These are phyloP conservation scores for Huntiella bhutanensis DNA, from an alignment of 2,329 filamentous ascomycete genomes.

Conservation along the genomic window DNA sequence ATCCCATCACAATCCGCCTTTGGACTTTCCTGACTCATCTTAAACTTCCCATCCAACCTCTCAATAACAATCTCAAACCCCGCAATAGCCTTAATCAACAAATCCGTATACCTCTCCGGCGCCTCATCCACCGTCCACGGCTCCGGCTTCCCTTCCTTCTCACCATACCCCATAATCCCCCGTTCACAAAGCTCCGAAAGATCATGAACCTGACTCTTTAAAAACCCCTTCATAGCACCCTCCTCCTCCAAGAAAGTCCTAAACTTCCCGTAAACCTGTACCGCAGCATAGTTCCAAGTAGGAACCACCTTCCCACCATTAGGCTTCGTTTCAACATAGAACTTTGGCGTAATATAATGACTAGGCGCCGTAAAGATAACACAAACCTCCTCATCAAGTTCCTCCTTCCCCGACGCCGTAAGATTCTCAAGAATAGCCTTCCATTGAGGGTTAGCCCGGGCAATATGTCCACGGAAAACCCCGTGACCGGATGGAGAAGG, in stretches of 20 bases:
- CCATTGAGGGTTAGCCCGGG: slow-evolving; percentile 41
- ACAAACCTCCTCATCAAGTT: slow-evolving; percentile 34
- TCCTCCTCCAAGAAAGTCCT: slow-evolving; percentile 31
- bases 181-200: slow-evolving; percentile 32
- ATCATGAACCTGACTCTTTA: slow-evolving; percentile 33
- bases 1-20: slow-evolving; percentile 36
- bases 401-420: slow-evolving; percentile 13
- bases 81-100: slow-evolving; percentile 39
- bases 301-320: slow-evolving; percentile 46
- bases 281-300: slow-evolving; percentile 52
- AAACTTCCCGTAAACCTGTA: slow-evolving; percentile 41
- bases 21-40: slow-evolving; percentile 45
- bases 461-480: slow-evolving; percentile 40
- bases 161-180: slow-evolving; percentile 36
- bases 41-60: slow-evolving; percentile 40
- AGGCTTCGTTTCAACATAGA: slow-evolving; percentile 48
- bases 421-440: slow-evolving; percentile 38
- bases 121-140: slow-evolving; percentile 41
- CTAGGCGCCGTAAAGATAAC: slow-evolving; percentile 42
- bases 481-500: slow-evolving; percentile 23
- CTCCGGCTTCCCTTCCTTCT: slow-evolving; percentile 15
- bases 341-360: slow-evolving; percentile 50
- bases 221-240: slow-evolving; percentile 25
- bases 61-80: slow-evolving; percentile 40
- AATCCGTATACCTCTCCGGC: slow-evolving; percentile 33